Conservation (phyloP, 1,284 basidiomycete genomes). For the Trametes pubescens region DNA sequence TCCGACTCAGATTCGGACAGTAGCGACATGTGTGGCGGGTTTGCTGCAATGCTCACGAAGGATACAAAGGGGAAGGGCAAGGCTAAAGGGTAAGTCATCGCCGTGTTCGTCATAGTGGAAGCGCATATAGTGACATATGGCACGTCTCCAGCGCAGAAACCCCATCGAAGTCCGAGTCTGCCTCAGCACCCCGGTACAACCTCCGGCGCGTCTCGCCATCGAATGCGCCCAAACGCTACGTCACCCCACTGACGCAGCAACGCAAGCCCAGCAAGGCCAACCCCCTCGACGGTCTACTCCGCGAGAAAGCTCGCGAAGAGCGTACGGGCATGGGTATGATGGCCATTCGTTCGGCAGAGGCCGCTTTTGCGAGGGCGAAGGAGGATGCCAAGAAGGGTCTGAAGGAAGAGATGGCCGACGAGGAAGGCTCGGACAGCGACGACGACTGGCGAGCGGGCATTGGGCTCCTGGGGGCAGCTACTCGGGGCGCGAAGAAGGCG, state of each 20-base stretch:
- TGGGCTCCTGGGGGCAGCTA: background rate
- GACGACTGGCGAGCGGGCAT: conserved; percentile 20
- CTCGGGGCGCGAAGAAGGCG: conserved; percentile 10
- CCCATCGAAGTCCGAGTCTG: background rate
- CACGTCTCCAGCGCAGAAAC: background rate
- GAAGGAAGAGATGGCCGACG: conserved; percentile 48
- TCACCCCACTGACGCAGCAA: conserved; percentile 9
- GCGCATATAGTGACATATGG: conserved; percentile 15
- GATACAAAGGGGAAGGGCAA: conserved; percentile 26
- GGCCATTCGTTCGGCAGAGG: conserved; percentile 40
- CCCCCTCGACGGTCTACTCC: conserved; percentile 55
- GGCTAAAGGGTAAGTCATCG: conserved; percentile 22
- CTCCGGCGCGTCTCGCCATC: conserved; percentile 34
- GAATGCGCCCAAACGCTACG: background rate
- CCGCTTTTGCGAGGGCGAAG: conserved; percentile 49
- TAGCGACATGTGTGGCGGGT: conserved; percentile 49
- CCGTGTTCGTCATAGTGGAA: background rate
- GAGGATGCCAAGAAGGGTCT: conserved; percentile 14
- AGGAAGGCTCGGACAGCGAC: conserved; percentile 35
- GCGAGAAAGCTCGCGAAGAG: conserved; percentile 41
- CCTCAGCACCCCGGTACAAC: conserved; percentile 32
- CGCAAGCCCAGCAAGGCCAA: conserved; percentile 47
- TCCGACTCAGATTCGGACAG: conserved; percentile 52
- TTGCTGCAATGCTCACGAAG: conserved; percentile 17
- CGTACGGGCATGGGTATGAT: conserved; percentile 34